Evolutionary conservation across 169 alveolate genomes (phyloP), one percentile per base, ranked within the genome.

Genomic region (Cryptosporidium ubiquitum): DNA sequence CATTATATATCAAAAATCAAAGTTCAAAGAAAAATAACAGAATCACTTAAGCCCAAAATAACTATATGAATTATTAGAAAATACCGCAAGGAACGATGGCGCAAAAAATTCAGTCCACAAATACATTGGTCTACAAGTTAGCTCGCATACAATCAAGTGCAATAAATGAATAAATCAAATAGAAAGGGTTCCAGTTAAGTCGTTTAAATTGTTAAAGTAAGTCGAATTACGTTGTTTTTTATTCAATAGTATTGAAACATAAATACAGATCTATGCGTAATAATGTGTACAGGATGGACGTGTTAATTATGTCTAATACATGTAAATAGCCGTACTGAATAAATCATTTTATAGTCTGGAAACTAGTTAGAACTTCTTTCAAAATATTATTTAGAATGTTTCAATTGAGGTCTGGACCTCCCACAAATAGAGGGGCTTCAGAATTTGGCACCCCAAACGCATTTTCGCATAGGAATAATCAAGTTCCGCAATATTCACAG

Each of bases 381-480:
- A 64, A 37, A 35, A 31, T 73, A n/a, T 57, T 55, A 55, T 55
- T 51, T 39, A 73, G 47, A 23, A 79, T 79, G 89, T 79, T 42
- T 64, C 64, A 58, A 79, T 37, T 79, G 40, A 58, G 75, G 40
- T 79, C 89, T 79, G 89, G 89, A 40, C 89, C 75, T 79, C 57
- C 68, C 40, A 61, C 89, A 16, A 61, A 69, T 64, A 35, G 89
- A 61, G 89, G 79, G 58, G 66, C 69, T 57, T 79, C 89, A 16
- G 89, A 66, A 35, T 79, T 42, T 14, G 42, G 79, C 55, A 61
- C 74, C 33, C 74, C 60, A 39, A 60, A 68, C 9, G 49, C 52
- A 37, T 31, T 58, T 20, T 66, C 89, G 20, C 49, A 71, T 5
- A 52, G 85, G 33, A 64, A 31, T 31, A 57, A 37, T 44, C 89